Conservation (phyloP, 2,329 filamentous ascomycete genomes). For the Apiospora aurea region DNA sequence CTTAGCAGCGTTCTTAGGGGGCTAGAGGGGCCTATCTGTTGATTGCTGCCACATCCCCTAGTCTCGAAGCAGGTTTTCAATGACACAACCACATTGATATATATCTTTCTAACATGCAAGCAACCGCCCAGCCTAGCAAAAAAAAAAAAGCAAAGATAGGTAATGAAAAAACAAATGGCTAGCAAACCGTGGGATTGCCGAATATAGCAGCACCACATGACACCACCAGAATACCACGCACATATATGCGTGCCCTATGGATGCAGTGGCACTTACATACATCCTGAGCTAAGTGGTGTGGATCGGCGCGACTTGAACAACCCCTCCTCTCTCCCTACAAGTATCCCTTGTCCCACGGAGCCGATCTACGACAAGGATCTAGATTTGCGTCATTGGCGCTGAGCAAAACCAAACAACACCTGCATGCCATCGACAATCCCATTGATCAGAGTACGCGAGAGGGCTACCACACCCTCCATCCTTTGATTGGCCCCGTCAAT, state of each 20-base stretch:
- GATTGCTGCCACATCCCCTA: conserved; percentile 11
- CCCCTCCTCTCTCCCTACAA: not conserved
- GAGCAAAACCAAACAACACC: not conserved
- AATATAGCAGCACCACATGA: not conserved
- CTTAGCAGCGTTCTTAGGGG: not conserved
- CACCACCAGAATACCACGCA: not conserved
- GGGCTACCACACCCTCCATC: not conserved
- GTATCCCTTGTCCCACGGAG: conserved; percentile 1
- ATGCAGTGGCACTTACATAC: not conserved
- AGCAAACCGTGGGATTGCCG: not conserved
- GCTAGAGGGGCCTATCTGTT: conserved; percentile 8
- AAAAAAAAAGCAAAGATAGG: not conserved
- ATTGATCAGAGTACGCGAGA: not conserved
- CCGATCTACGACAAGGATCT: conserved; percentile 27
- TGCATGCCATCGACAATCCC: not conserved
- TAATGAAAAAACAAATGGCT: not conserved
- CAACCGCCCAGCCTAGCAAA: not conserved
- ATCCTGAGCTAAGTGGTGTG: not conserved
- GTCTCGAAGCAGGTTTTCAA: conserved; percentile 26
- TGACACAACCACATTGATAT: conserved; percentile 8
- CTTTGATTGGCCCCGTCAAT: not conserved
- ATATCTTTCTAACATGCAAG: not conserved
- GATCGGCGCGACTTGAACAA: conserved; percentile 1
- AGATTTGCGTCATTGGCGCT: conserved; percentile 26
- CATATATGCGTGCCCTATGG: too few species aligned